Base-by-base conservation (phyloP, 2,329 filamentous ascomycete genomes). In the Pseudovirgaria hyperparasitica region DNA sequence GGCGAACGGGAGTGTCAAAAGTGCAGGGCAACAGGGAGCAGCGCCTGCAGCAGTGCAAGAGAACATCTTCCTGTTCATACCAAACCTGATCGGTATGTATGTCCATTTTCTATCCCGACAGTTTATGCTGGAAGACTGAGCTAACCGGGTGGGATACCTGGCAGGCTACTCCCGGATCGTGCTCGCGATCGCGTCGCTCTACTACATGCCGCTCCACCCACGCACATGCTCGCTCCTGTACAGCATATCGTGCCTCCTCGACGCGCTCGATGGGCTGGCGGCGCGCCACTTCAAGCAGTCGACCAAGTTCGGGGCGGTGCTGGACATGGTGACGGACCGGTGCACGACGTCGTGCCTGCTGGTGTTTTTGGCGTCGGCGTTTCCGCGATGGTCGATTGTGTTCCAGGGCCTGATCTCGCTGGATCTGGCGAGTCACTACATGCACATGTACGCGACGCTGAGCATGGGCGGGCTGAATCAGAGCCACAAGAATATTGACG, bases 191-290 rank as follows among this genome's bases (percentile, higher is more conserved):
- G 82, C 81, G 25, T 94, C 90, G 16, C 75, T 98, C 40, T 93
- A 96, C 64, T 98, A 94, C 65, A 98, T 98, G 90, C 87, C 90
- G 27, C 72, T 96, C 28, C 90, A 98, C 55, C 87, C 87, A n/a
- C 79, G 87, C 45, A 93, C 86, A 19, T 96, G 87, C 62, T 86
- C 82, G 32, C 57, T 86, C 26, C 72, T 92, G 29, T 98, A 98
- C 67, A 87, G 77, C 51, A 63, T 98, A 32, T 96, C 87, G 15
- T 96, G 90, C 54, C 71, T 96, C 23, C 78, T 98, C 39, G 90
- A 98, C 53, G 90, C 87, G 23, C 71, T 96, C 37, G 90, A 98
- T 52, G 90, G 90, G 43, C 79, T 86, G 44, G 86, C 86, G n/a
- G 90, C 90, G 31, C 76, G 82, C 25, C 64, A 71, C 45, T 77